Conservation (phyloP, 139 green algal genomes). For the Chlorella sp. region DNA sequence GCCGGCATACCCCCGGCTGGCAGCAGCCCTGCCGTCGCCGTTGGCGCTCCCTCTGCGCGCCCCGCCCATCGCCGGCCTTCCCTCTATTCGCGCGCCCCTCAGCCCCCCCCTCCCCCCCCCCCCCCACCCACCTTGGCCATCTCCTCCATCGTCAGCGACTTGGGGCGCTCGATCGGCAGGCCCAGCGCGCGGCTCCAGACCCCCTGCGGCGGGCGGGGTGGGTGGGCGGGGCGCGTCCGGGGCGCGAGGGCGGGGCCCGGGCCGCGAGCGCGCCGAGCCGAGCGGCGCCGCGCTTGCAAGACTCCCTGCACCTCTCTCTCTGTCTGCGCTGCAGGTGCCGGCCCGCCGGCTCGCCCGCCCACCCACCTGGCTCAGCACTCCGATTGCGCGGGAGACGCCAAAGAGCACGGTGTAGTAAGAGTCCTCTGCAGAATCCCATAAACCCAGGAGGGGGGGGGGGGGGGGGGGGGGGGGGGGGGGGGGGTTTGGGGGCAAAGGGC, state of each 20-base stretch:
- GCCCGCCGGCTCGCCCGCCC: not conserved
- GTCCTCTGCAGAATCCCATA: conserved; percentile 53
- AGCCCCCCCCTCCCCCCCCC: not conserved
- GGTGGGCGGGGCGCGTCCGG: not conserved
- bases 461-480: too few species aligned
- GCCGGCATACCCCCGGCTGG: too few species aligned
- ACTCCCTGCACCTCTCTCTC: too few species aligned
- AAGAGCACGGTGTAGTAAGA: conserved; percentile 99
- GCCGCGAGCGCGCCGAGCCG: conserved; percentile 88
- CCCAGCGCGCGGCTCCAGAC: conserved; percentile 92
- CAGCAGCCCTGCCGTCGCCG: too few species aligned
- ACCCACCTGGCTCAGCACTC: conserved; percentile 76
- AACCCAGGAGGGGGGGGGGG: not conserved
- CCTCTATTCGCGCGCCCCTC: too few species aligned
- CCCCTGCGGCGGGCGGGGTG: conserved; percentile 52
- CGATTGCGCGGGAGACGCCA: conserved; percentile 91
- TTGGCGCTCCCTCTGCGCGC: too few species aligned
- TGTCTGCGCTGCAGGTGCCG: not conserved
- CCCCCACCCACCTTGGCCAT: conserved; percentile 29
- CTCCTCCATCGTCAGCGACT: conserved; percentile 85
- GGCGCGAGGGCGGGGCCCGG: too few species aligned
- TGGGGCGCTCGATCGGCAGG: conserved; percentile 97
- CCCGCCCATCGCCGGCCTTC: too few species aligned
- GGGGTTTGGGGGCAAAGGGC: too few species aligned
- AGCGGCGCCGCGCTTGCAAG: too few species aligned